These are phyloP conservation scores for Erythrobasidium hasegawianum DNA, from an alignment of 1,284 basidiomycete species.

Conservation along the genomic window DNA sequence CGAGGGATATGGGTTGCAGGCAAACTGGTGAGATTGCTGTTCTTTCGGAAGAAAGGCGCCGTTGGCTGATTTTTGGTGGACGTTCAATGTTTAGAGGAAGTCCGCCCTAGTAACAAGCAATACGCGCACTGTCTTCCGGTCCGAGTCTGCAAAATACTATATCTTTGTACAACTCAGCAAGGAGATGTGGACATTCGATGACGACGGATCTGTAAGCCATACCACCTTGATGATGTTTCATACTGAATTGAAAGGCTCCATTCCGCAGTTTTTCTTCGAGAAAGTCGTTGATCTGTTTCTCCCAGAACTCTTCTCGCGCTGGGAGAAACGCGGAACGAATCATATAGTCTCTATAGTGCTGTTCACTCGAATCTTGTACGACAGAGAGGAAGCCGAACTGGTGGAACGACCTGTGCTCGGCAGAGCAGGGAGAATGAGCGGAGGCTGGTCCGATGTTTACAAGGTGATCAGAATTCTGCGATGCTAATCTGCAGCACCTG, in stretches of 20 bases:
- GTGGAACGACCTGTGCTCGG: constrained; percentile 38
- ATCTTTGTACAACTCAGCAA: constrained; percentile 92
- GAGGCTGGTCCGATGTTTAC: constrained; percentile 80
- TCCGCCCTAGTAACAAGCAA: constrained; percentile 59
- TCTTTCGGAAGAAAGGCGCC: constrained; percentile 19
- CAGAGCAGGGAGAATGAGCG: constrained; percentile 4
- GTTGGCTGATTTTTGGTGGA: too few relatives aligned
- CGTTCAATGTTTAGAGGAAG: too few relatives aligned
- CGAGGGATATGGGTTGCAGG: constrained; percentile 67
- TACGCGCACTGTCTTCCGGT: constrained; percentile 85
- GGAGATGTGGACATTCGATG: constrained; percentile 96
- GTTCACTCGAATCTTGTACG: constrained; percentile 90
- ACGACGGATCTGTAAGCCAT: constrained; percentile 68
- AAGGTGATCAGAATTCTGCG: too few relatives aligned
- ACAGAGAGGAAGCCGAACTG: constrained; percentile 69
- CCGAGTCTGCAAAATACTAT: constrained; percentile 78
- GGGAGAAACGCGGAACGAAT: constrained; percentile 75
- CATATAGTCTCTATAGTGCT: constrained; percentile 93
- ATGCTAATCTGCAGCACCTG: too few relatives aligned
- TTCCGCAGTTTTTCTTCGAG: constrained; percentile 87
- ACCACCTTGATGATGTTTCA: too few relatives aligned
- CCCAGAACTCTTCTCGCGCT: constrained; percentile 74
- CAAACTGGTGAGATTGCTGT: constrained; percentile 55
- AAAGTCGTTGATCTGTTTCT: constrained; percentile 92
- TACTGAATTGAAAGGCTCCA: too few relatives aligned